Evolutionary conservation across 257 asterid species (phyloP), one percentile per base, ranked within the genome.

Genomic region (Henckelia pumila): DNA sequence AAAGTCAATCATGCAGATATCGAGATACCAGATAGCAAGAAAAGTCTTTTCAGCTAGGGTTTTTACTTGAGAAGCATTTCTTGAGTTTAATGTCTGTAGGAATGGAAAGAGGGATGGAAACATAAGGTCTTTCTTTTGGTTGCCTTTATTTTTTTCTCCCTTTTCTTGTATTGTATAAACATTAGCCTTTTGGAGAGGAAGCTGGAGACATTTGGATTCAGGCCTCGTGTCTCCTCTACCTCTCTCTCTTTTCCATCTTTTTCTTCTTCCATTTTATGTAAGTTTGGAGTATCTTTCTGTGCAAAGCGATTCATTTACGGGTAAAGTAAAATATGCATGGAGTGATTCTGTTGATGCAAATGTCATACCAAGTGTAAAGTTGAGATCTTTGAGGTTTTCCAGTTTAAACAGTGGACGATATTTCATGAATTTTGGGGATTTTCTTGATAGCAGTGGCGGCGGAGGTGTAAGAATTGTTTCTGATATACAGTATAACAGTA

Each of bases 401-500:
- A 56, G 32, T 8, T 40, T 10, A 57, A 23, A 62, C 33, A 61
- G 5, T 29, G 61, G 78, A 24, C 64, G 20, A 57, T 61, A 63
- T 87, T 87, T 84, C 82, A 93, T 93, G 97, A 90, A 91, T 93
- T 88, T 93, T 88, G 96, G 92, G 79, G 97, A 84, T 59, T 89
- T 89, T 78, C 89, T 88, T 62, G 94, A 89, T 30, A 87, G 63
- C 83, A 82, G 82, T 61, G 83, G 80, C 74, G 87, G 78, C 68
- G 83, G 78, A 44, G 77, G 88, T 69, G 78, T 86, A 75, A 86
- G 89, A 79, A 78, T 85, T 78, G 92, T 79, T 76, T 79, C 85
- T 33, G 89, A 82, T 35, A 80, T 72, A 72, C 80, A 84, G 53
- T 83, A 67, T 69, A 76, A 35, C 76, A 78, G 61, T 68, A 71